Conservation (phyloP, 306 rosid genomes). For the Calophaca sinica region DNA sequence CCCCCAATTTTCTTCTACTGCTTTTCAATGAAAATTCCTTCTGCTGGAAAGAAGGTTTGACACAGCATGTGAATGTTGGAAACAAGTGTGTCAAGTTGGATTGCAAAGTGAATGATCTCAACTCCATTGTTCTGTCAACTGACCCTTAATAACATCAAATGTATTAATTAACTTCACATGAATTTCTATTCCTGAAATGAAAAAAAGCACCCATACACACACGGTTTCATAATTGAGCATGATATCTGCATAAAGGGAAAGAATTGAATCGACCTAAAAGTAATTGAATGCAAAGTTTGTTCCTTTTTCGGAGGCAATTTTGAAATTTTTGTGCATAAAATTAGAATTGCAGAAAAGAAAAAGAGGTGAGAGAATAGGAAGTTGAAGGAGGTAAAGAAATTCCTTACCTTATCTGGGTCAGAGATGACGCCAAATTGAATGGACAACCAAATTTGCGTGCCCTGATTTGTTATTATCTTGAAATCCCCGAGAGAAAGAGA, state of each 20-base stretch:
- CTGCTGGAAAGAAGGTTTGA: constrained; percentile 39
- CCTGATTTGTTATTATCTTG: constrained; percentile 2
- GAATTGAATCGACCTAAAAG: not conserved
- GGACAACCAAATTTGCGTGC: not conserved
- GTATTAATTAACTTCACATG: too few species aligned
- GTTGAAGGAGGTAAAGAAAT: constrained; percentile 5
- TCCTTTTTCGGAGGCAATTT: constrained; percentile 13
- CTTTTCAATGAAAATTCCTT: constrained; percentile 40
- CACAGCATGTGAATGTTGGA: constrained; percentile 54
- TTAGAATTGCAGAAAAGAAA: constrained; percentile 3
- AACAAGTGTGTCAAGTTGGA: constrained; percentile 43
- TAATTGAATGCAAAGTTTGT: constrained; percentile 36
- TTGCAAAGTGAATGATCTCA: constrained; percentile 48
- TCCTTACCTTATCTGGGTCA: constrained; percentile 37
- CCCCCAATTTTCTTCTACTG: constrained; percentile 43
- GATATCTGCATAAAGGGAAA: not conserved
- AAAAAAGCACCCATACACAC: too few species aligned
- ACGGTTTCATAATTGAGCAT: not conserved
- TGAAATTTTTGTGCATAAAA: constrained; percentile 2
- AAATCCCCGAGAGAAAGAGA: too few species aligned
- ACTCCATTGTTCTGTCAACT: constrained; percentile 49
- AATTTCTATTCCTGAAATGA: too few species aligned
- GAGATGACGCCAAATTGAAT: constrained; percentile 24
- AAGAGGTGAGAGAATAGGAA: constrained; percentile 14
- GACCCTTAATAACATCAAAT: constrained; percentile 16